These are phyloP conservation scores for Dictyostelium brefeldianum DNA, from an alignment of 78 protist species.

Conservation along the genomic window DNA sequence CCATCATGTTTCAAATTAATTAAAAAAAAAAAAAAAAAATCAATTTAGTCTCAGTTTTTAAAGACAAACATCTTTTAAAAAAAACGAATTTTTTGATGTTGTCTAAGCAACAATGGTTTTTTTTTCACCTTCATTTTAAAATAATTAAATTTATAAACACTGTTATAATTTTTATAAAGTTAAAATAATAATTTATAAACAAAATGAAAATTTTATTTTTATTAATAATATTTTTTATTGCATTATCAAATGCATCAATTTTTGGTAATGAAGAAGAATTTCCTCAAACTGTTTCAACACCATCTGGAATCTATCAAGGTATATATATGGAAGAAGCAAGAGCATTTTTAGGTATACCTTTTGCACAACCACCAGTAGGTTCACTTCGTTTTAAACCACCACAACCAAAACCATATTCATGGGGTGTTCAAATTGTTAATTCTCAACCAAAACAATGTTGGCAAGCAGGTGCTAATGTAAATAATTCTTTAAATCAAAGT, in stretches of 20 bases:
- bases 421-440: background rate
- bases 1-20: no score
- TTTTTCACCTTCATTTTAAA: no score
- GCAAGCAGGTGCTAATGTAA: slow-evolving; percentile 27
- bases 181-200: no score
- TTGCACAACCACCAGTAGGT: slow-evolving; percentile 85
- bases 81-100: no score
- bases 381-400: slow-evolving; percentile 82
- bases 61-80: no score
- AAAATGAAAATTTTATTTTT: background rate
- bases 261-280: background rate
- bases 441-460: slow-evolving; percentile 22
- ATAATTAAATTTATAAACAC: no score
- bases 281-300: background rate
- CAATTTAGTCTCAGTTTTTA: no score
- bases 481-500: background rate
- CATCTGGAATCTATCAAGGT: slow-evolving; percentile 4
- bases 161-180: background rate
- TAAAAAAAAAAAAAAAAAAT: no score
- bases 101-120: no score
- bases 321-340: slow-evolving; percentile 2
- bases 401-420: background rate
- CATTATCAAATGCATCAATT: background rate
- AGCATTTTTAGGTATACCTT: slow-evolving; percentile 86
- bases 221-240: background rate